These are phyloP conservation scores for Xylaria grammica DNA, from an alignment of 495 filamentous ascomycete genomes.

Conservation along the genomic window DNA sequence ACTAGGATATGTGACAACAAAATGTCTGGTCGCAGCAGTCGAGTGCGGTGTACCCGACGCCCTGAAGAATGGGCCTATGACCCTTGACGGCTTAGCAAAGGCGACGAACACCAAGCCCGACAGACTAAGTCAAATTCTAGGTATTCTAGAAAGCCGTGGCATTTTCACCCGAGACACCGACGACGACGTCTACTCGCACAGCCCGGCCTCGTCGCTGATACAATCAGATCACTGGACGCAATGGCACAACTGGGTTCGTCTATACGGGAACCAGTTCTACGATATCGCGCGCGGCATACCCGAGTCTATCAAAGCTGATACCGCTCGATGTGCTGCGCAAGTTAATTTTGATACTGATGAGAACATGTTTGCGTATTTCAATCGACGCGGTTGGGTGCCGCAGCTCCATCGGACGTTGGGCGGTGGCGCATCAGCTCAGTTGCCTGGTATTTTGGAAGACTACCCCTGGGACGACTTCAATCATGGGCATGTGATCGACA, in stretches of 20 bases:
- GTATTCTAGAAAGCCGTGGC: too few relatives aligned
- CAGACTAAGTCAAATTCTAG: too few relatives aligned
- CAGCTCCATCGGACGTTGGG: slow-evolving; percentile 38
- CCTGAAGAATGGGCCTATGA: slow-evolving; percentile 15
- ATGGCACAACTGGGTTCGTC: slow-evolving; percentile 40
- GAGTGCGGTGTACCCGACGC: slow-evolving; percentile 27
- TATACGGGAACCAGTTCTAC: slow-evolving; percentile 44
- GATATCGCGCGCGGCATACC: slow-evolving; percentile 42
- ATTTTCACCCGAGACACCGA: too few relatives aligned
- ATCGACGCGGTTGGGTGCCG: slow-evolving; percentile 32
- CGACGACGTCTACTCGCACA: slow-evolving; percentile 21
- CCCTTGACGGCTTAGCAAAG: slow-evolving; percentile 24
- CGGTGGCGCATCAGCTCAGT: slow-evolving; percentile 37
- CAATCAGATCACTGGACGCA: slow-evolving; percentile 40
- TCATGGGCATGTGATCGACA: not conserved
- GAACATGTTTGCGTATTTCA: slow-evolving; percentile 42
- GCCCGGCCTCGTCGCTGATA: slow-evolving; percentile 28
- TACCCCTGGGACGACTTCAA: slow-evolving; percentile 38
- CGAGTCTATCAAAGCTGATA: not conserved
- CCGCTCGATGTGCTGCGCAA: slow-evolving; percentile 27
- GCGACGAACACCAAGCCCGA: too few relatives aligned
- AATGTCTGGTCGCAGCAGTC: slow-evolving; percentile 28
- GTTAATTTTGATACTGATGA: slow-evolving; percentile 40
- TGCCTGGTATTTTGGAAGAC: slow-evolving; percentile 40
- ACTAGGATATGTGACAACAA: slow-evolving; percentile 28